Evolutionary conservation across 768 basidiomycete species (phyloP).

Genomic region (Tricholoma bakamatsutake): DNA sequence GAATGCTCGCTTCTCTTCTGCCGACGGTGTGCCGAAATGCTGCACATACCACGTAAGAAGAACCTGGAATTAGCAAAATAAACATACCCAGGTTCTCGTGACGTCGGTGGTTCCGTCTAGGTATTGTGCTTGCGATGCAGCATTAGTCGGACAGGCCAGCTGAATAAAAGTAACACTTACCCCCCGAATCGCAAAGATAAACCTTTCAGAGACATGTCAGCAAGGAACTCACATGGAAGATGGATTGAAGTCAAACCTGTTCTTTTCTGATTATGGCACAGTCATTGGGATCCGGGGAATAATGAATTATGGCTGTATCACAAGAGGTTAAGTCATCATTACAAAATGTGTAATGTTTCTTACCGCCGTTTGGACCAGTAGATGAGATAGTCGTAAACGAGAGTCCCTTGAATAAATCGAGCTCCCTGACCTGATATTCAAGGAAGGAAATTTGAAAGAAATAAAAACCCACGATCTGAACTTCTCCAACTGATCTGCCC

Average conservation of each 20-base stretch:
- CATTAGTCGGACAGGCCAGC: neutral
- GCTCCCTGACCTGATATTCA: conserved; percentile 43
- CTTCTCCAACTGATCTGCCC: conserved; percentile 69
- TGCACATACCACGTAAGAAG: conserved; percentile 17
- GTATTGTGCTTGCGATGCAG: conserved; percentile 14
- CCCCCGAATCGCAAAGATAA: conserved; percentile 75
- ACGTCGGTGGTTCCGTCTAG: conserved; percentile 94
- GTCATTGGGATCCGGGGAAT: conserved; percentile 68
- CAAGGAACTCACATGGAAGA: neutral
- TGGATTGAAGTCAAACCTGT: conserved; percentile 36
- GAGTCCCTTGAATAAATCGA: conserved; percentile 75
- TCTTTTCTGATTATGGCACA: conserved; percentile 74
- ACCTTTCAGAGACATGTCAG: conserved; percentile 22
- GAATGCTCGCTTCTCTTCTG: conserved; percentile 80
- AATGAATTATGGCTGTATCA: conserved; percentile 82
- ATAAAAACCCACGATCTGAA: conserved; percentile 62
- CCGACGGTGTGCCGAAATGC: conserved; percentile 86
- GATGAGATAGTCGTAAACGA: conserved; percentile 93
- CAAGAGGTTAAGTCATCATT: neutral
- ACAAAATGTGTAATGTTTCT: conserved; percentile 14
- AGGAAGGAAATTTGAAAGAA: neutral
- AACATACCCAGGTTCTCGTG: conserved; percentile 76
- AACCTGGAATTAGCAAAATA: neutral
- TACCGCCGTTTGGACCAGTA: conserved; percentile 88
- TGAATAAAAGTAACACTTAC: conserved; percentile 24